These are phyloP conservation scores for Tricholoma hemisulphureum DNA, from an alignment of 768 basidiomycete genomes.

Conservation along the genomic window DNA sequence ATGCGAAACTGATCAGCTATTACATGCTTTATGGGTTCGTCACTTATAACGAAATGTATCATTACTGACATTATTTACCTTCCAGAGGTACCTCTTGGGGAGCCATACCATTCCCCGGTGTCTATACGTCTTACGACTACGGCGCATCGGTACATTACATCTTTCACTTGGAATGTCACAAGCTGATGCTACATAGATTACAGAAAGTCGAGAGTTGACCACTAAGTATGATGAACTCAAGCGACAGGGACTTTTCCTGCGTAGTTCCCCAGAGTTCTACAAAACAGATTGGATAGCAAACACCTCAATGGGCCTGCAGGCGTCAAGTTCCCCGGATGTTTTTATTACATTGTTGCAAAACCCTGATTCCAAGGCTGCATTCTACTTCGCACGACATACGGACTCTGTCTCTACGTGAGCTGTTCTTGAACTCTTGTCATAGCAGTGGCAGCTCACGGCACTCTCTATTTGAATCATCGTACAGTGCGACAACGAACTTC, in stretches of 20 bases:
- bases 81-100: constrained; percentile 84
- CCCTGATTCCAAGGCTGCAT: constrained; percentile 61
- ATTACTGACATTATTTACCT: background rate
- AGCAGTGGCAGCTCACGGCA: background rate
- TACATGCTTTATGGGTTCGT: constrained; percentile 82
- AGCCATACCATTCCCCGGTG: constrained; percentile 73
- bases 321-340: constrained; percentile 42
- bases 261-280: constrained; percentile 75
- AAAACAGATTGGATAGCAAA: constrained; percentile 77
- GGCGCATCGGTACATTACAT: constrained; percentile 49
- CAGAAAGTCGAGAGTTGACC: constrained; percentile 65
- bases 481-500: constrained; percentile 52
- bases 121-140: constrained; percentile 82
- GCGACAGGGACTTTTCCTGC: constrained; percentile 72
- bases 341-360: constrained; percentile 67
- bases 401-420: constrained; percentile 67
- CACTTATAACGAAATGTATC: background rate
- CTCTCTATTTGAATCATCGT: background rate
- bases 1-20: constrained; percentile 78
- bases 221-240: constrained; percentile 78
- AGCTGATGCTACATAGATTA: constrained; percentile 35
- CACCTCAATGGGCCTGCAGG: constrained; percentile 46
- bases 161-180: background rate
- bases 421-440: background rate
- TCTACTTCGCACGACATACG: constrained; percentile 68